Conservation (phyloP, 1,284 basidiomycete species). For the Irpex sp. region DNA sequence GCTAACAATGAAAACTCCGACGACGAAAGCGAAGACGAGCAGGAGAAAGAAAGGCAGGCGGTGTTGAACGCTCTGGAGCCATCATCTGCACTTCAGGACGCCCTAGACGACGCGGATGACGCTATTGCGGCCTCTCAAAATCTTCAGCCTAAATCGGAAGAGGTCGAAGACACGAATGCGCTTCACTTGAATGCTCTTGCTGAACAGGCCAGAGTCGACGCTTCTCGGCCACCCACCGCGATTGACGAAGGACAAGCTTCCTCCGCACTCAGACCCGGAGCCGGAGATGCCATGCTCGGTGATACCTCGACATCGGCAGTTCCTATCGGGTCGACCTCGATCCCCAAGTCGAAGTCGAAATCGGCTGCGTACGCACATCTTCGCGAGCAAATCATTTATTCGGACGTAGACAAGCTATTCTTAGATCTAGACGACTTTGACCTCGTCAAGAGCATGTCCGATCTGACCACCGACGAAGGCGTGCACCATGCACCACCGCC, state of each 20-base stretch:
- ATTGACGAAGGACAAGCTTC: constrained; percentile 11
- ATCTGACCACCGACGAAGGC: constrained; percentile 33
- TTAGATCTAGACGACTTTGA: constrained; percentile 45
- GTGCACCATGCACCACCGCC: constrained; percentile 33
- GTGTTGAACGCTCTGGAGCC: constrained; percentile 59
- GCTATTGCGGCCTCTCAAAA: constrained; percentile 25
- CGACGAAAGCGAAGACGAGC: constrained; percentile 62
- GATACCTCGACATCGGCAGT: constrained; percentile 2
- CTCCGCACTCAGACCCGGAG: constrained; percentile 23
- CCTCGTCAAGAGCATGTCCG: constrained; percentile 33
- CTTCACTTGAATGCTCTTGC: constrained; percentile 27
- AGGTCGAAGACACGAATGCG: constrained; percentile 54
- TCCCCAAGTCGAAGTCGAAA: constrained; percentile 34
- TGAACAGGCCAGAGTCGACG: constrained; percentile 35
- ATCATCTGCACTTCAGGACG: constrained; percentile 44
- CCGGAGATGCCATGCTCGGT: constrained; percentile 47
- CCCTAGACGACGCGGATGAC: constrained; percentile 37
- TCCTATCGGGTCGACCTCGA: constrained; percentile 20
- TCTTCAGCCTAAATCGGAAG: constrained; percentile 57
- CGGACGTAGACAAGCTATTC: constrained; percentile 55
- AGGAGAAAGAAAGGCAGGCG: constrained; percentile 45
- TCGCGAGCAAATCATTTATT: constrained; percentile 58
- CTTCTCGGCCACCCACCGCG: constrained; percentile 4
- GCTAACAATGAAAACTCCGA: constrained; percentile 30
- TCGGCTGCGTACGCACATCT: constrained; percentile 48